A percentile compares a stretch with the other conserved stretches of the same genome.
These are phyloP conservation scores for Colletotrichum coccodes DNA, from an alignment of 2,329 filamentous ascomycete genomes.

Conservation along the genomic window DNA sequence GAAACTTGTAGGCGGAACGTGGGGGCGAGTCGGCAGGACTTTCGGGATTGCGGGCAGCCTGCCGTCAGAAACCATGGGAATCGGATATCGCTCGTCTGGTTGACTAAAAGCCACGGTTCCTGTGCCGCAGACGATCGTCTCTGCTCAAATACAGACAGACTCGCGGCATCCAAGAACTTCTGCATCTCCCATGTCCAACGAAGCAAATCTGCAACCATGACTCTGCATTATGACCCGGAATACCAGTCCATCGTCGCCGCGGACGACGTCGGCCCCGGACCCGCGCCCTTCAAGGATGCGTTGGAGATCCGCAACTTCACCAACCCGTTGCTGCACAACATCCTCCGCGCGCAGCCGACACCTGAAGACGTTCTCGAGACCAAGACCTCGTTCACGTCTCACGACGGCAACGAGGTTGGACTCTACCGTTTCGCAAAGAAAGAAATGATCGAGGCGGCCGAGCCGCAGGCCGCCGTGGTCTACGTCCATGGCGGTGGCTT, in stretches of 20 bases:
- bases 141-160: too few species aligned
- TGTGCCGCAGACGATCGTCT: background rate
- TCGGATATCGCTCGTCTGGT: background rate
- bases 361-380: slow-evolving; percentile 21
- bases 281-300: slow-evolving; percentile 9
- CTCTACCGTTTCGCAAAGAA: slow-evolving; percentile 15
- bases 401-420: slow-evolving; percentile 16
- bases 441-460: slow-evolving; percentile 2
- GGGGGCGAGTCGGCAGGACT: background rate
- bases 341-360: slow-evolving; percentile 6
- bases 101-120: slow-evolving; percentile 3
- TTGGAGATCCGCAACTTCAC: slow-evolving; percentile 13
- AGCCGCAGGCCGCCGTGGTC: slow-evolving; percentile 41
- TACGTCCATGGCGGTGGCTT: slow-evolving; percentile 55
- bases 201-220: background rate
- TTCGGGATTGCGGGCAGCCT: slow-evolving; percentile 24
- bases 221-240: slow-evolving; percentile 25
- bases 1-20: too few species aligned
- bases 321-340: background rate
- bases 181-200: too few species aligned
- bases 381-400: background rate
- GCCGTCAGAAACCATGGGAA: slow-evolving; percentile 1
- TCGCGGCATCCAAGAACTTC: too few species aligned
- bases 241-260: slow-evolving; percentile 17
- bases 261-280: background rate